These are phyloP conservation scores for Globisporangium emineosum DNA, from an alignment of 352 stramenopile genomes.

Conservation along the genomic window DNA sequence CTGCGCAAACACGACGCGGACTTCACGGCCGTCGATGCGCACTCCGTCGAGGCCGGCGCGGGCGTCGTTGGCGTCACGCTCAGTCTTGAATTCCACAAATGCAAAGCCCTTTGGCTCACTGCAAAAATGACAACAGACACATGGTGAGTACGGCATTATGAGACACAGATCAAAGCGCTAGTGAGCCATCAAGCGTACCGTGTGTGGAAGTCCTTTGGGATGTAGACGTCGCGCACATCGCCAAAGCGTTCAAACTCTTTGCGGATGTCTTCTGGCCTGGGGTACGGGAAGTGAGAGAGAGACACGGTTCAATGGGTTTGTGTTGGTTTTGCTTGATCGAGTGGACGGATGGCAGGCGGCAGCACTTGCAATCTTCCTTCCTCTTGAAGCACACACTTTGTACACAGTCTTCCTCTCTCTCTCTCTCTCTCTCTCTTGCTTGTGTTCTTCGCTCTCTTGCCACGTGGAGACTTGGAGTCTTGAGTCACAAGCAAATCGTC, in stretches of 20 bases:
- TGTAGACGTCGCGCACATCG: constrained; percentile 95
- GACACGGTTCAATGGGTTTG: constrained; percentile 2
- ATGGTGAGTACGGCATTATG: not conserved
- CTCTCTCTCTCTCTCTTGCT: not conserved
- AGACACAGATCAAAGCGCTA: not conserved
- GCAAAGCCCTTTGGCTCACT: constrained; percentile 94
- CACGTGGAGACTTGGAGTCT: constrained; percentile 10
- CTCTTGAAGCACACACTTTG: constrained; percentile 3
- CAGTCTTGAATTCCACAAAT: constrained; percentile 94
- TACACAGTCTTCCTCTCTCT: constrained; percentile 5
- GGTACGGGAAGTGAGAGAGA: not conserved
- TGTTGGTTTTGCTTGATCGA: not conserved
- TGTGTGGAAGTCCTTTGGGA: constrained; percentile 93
- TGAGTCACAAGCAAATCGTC: not conserved
- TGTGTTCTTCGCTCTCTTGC: constrained; percentile 2
- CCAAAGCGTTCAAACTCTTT: constrained; percentile 93
- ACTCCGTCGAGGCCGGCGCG: constrained; percentile 90
- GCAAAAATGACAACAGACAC: constrained; percentile 1
- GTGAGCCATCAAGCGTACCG: constrained; percentile 38
- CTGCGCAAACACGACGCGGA: constrained; percentile 96
- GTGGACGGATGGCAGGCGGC: not conserved
- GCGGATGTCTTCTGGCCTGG: constrained; percentile 87
- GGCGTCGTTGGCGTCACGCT: constrained; percentile 90
- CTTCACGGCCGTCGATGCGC: constrained; percentile 89
- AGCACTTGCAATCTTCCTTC: constrained; percentile 2